Base-by-base conservation (phyloP, 2,329 filamentous ascomycete species). In the Pseudogymnoascus sp. region DNA sequence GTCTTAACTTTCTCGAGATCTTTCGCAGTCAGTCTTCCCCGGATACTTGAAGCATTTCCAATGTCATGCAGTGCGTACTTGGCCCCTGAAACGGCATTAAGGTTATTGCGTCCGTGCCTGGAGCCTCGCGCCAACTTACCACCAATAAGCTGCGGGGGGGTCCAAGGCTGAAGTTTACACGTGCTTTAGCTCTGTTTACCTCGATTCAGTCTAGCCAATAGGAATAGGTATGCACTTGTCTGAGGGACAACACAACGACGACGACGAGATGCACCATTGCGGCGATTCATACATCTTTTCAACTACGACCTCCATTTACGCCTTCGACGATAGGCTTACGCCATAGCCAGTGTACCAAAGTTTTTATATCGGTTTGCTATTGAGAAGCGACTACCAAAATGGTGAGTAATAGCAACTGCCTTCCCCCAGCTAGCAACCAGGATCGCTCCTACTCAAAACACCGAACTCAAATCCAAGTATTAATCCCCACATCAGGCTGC, bases 401-500 rank as follows among this genome's bases (percentile, higher is more conserved):
- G 60, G 60, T 62, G 27, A 36, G 60, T 6, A 59, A 17, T 13
- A 8, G 17, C 59, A 61, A 51, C 25, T 36, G n/a, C 44, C 41
- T 21, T 60, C 17, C 29, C 27, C 21, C n/a, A 35, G 29, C 15
- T 44, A 25, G 39, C 36, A 38, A 44, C 41, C 29, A 42, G 41
- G 41, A 51, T 51, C 59, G 44, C 55, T 58, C 41, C 60, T 62
- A 29, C 60, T 15, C 60, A 29, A 59, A 35, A 39, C 55, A 59
- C 60, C 41, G 44, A 59, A 58, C 36, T 44, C 29, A 48, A 55
- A 35, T 29, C 17, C 42, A 42, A 38, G 58, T 48, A 61, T 21
- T 48, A 44, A 51, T 44, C 61, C 61, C 59, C 48, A 36, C 55
- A 59, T 69, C 71, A 82, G 84, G 81, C 79, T 73, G 81, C 79